Conservation (phyloP, 108 stramenopile species). For the Schizochytrium sp. region DNA sequence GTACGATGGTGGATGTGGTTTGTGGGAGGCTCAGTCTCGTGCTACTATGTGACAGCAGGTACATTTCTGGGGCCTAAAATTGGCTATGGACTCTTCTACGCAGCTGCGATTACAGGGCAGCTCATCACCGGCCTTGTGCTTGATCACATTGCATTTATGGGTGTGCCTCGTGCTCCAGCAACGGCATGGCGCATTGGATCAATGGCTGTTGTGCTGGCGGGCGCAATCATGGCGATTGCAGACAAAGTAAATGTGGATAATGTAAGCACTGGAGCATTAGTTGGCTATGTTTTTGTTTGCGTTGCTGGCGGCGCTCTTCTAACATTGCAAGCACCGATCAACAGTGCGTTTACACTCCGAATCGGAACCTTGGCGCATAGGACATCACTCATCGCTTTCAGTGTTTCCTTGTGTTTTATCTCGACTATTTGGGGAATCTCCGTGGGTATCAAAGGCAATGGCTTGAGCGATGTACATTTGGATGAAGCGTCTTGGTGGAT, state of each 20-base stretch:
- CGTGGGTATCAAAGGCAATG: no score
- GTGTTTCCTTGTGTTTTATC: slow-evolving; percentile 24
- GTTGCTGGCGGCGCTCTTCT: neutral
- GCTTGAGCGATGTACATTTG: no score
- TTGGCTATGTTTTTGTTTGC: neutral
- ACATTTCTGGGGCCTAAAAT: slow-evolving; percentile 21
- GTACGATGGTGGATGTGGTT: slow-evolving; percentile 41
- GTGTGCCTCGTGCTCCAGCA: neutral
- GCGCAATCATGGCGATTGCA: slow-evolving; percentile 4
- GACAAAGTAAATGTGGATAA: neutral
- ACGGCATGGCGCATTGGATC: slow-evolving; percentile 6
- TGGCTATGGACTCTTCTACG: slow-evolving; percentile 36
- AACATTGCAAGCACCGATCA: neutral
- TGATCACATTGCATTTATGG: slow-evolving; percentile 46
- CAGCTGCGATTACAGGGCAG: slow-evolving; percentile 15
- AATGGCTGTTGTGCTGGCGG: neutral
- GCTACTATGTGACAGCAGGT: slow-evolving; percentile 9
- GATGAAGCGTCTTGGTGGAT: no score
- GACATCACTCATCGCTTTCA: slow-evolving; percentile 10
- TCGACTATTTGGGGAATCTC: slow-evolving; percentile 11
- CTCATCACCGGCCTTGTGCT: neutral
- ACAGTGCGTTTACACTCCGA: slow-evolving; percentile 7
- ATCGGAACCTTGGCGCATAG: slow-evolving; percentile 13
- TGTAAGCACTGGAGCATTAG: neutral
- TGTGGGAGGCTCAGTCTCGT: neutral